phyloP scores from a whole-genome alignment of 2,329 filamentous ascomycete genomes.

The Nemania sp. region DNA sequence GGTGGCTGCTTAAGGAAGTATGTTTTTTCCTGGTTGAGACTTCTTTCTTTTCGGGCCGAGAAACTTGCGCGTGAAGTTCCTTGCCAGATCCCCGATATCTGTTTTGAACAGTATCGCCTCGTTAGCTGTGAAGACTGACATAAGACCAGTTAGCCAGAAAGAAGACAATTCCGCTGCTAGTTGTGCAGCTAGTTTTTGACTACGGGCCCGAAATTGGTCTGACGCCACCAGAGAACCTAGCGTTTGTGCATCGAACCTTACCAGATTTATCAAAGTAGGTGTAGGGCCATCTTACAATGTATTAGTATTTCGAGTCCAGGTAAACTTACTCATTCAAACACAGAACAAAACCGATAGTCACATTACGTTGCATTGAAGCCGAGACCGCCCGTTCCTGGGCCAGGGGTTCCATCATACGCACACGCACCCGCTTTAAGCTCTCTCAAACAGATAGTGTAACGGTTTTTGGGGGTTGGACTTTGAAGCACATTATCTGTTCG shows the following conservation, averaged over 20 bases:
- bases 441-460: constrained; percentile 38
- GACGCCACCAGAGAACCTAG: not conserved
- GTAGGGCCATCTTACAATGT: constrained; percentile 22
- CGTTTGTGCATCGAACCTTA: constrained; percentile 28
- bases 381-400: constrained; percentile 41
- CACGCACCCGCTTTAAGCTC: constrained; percentile 31
- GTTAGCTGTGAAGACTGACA: constrained; percentile 1
- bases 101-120: not conserved
- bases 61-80: constrained; percentile 5
- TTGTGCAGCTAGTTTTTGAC: not conserved
- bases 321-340: constrained; percentile 38
- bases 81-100: not conserved
- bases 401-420: constrained; percentile 41
- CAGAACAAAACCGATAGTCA: constrained; percentile 33
- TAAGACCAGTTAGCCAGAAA: not conserved
- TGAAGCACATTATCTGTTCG: constrained; percentile 34
- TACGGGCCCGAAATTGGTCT: not conserved
- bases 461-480: constrained; percentile 25
- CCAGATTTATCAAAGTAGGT: constrained; percentile 8
- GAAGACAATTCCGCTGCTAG: not conserved
- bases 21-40: not conserved
- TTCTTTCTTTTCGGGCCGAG: not conserved
- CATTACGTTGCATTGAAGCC: constrained; percentile 46
- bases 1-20: not conserved
- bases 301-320: constrained; percentile 15